Evolutionary conservation across 2,329 filamentous ascomycete genomes (phyloP), one percentile per base, ranked within the genome.

Genomic region (Pseudogymnoascus sp.): DNA sequence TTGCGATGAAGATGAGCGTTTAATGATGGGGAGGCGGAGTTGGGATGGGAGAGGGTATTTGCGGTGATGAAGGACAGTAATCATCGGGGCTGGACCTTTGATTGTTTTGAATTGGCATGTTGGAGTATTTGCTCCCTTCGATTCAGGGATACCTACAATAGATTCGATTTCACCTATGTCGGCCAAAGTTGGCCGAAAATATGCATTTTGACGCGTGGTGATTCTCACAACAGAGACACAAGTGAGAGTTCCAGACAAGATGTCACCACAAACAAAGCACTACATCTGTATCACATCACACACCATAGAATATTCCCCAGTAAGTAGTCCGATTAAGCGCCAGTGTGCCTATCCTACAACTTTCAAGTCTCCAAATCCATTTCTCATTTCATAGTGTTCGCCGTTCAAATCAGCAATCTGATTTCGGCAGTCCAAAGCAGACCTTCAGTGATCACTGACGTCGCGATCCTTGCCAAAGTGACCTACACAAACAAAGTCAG

Each of bases 1-100:
- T 99, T 77, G 84, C 90, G 49, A 99, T 99, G 94, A 97, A 97
- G 79, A 99, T 99, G 94, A 95, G 91, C 72, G 93, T 97, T 63
- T 92, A 68, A 55, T 55, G n/a, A 33, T 22, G 9, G 9, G 16
- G n/a, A 12, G 45, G 19, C 9, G 49, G 28, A 25, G 49, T 19
- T 55, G 9, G 25, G 5, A 7, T 55, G 7, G 49, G 45, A 19
- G 9, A 16, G 45, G 23, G 9, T 52, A 52, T 16, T 14, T n/a
- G 42, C 6, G 42, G 42, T n/a, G 42, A 49, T 49, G 42, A 49
- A 28, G 22, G 42, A 12, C 9, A 28, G 14, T 49, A 49, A 9
- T 25, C 42, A 28, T 23, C 42, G 42, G 12, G 45, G 45, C 45
- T 30, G n/a, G 45, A 12, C 45, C n/a, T 52, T 52, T 52, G 45